Evolutionary conservation across 225 moss, liverwort and hornwort genomes (phyloP).

Genomic region (Straminergon stramineum): DNA sequence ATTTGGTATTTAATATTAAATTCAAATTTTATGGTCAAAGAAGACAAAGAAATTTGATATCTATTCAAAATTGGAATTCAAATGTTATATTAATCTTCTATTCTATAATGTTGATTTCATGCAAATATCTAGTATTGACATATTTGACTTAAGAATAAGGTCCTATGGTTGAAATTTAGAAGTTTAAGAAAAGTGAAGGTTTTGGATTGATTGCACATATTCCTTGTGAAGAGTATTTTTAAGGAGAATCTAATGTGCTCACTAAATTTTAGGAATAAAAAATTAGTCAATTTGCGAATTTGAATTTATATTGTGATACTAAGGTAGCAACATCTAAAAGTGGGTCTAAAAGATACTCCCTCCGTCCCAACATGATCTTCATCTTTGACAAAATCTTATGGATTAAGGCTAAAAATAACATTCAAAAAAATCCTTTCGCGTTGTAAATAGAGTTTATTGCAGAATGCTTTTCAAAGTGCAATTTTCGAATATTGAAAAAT

Average conservation of each 20-base stretch:
- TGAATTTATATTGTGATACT: not conserved
- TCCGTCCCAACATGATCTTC: too few species aligned
- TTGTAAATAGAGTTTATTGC: too few species aligned
- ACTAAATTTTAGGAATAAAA: not conserved
- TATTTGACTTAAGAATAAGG: not conserved
- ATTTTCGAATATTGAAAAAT: too few species aligned
- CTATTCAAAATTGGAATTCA: not conserved
- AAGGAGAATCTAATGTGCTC: not conserved
- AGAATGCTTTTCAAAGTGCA: too few species aligned
- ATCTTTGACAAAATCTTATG: too few species aligned
- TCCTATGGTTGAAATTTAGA: not conserved
- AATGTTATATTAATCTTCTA: not conserved
- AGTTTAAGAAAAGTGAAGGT: not conserved
- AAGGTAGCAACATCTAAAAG: not conserved
- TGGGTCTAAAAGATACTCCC: not conserved
- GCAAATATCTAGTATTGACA: not conserved
- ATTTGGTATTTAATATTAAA: not conserved
- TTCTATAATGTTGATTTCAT: not conserved
- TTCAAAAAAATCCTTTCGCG: too few species aligned
- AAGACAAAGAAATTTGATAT: too few species aligned
- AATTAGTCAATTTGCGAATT: not conserved
- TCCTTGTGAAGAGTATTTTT: too few species aligned
- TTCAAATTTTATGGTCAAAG: not conserved
- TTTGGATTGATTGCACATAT: not conserved
- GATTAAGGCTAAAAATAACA: too few species aligned